Evolutionary conservation across 495 filamentous ascomycete genomes (phyloP), one percentile per base, ranked within the genome.

Genomic region (Daldinia vernicosa): DNA sequence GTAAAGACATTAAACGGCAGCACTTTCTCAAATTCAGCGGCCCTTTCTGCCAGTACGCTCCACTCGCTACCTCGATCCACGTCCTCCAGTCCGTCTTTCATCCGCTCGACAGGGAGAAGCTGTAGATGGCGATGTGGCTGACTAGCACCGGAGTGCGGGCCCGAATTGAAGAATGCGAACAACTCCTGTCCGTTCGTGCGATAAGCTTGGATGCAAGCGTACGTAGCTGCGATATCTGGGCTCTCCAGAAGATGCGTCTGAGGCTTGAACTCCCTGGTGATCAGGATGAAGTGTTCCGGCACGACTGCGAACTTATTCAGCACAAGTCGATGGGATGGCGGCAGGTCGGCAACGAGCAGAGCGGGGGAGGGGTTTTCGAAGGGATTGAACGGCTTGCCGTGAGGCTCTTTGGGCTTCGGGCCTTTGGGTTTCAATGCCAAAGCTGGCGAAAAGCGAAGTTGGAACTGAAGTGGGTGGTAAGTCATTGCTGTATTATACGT

Each of bases 301-400:
- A 94, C 92, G 19, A 96, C 85, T 17, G 93, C 91, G 74, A 88
- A 96, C 76, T 94, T 95, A 80, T 95, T 95, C 53, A 96, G 80
- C 27, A 95, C 87, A 39, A 95, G 83, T 64, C 84, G 78, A 78
- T 95, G 91, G 7, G 81, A 80, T 0, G 80, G 78, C 0, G 86
- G 83, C 8, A 91, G 76, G 14, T 86, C 80, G 40, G 87, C 80
- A 63, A 95, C 78, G 61, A 93, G 82, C 26, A 96, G 85, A 1
- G 85, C 84, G 19, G 82, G 76, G 0, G 83, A 78, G 1, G 92
- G 92, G 60, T 90, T 85, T 53, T 89, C 84, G 79, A 96, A 96
- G 35, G 91, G 91, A 75, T 95, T 89, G 69, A 85, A 80, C n/a
- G 78, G 82, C 39, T 57, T 72, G 40, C 67, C 77, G 9, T 76